Conservation (phyloP, 257 asterid species). For the Ocimum tenuiflorum region DNA sequence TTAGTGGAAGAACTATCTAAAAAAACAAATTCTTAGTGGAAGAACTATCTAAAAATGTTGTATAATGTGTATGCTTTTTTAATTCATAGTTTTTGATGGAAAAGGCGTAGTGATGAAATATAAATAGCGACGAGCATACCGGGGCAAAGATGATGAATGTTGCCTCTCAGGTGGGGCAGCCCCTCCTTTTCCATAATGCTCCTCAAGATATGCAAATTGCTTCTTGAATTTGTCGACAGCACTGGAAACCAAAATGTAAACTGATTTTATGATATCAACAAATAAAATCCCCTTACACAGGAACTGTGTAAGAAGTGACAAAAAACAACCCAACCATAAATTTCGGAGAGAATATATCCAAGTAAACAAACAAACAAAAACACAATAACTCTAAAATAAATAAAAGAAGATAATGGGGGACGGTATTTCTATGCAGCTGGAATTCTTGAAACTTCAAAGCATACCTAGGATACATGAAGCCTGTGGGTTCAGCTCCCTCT, state of each 20-base stretch:
- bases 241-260: slow-evolving; percentile 31
- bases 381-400: too few species aligned
- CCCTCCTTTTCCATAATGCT: slow-evolving; percentile 78
- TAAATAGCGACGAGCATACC: slow-evolving; percentile 31
- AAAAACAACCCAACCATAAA: too few species aligned
- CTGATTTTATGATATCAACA: background rate
- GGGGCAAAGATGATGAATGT: slow-evolving; percentile 83
- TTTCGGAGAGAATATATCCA: too few species aligned
- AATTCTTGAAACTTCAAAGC: background rate
- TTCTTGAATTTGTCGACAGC: slow-evolving; percentile 95
- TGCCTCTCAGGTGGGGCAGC: slow-evolving; percentile 87
- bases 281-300: background rate
- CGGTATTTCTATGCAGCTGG: background rate
- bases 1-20: background rate
- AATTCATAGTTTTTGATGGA: background rate
- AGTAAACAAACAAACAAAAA: too few species aligned
- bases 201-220: slow-evolving; percentile 85
- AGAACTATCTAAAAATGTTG: background rate
- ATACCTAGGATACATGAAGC: slow-evolving; percentile 94
- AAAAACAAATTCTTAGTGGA: slow-evolving; percentile 7
- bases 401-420: too few species aligned
- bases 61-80: background rate
- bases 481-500: slow-evolving; percentile 85
- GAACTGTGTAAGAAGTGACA: background rate
- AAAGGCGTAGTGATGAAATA: background rate